Conservation (phyloP, 768 basidiomycete genomes). For the Dictyophora rubrovolvata region DNA sequence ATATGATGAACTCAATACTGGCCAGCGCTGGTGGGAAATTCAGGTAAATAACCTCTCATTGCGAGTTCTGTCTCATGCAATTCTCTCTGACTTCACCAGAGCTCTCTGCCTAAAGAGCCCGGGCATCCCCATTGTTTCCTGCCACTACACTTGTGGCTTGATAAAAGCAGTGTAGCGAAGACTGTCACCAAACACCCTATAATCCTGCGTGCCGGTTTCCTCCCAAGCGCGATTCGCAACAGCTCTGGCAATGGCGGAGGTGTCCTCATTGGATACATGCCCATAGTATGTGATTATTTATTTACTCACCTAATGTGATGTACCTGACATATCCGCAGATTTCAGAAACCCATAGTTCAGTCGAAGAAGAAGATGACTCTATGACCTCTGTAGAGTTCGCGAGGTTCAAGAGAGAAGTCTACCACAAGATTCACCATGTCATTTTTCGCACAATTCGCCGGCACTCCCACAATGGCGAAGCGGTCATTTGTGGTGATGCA, state of each 20-base stretch:
- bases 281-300: slow-evolving; percentile 14
- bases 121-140: slow-evolving; percentile 18
- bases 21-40: slow-evolving; percentile 18
- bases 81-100: too few relatives aligned
- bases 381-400: slow-evolving; percentile 18
- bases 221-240: too few relatives aligned
- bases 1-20: slow-evolving; percentile 22
- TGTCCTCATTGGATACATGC: slow-evolving; percentile 21
- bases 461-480: slow-evolving; percentile 16
- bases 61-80: too few relatives aligned
- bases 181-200: too few relatives aligned
- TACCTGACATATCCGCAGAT: slow-evolving; percentile 12
- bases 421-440: slow-evolving; percentile 18
- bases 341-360: slow-evolving; percentile 13
- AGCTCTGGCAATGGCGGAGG: slow-evolving; percentile 26
- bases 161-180: too few relatives aligned
- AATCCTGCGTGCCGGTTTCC: too few relatives aligned
- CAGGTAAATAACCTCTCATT: too few relatives aligned
- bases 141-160: too few relatives aligned
- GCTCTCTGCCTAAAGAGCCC: slow-evolving; percentile 10
- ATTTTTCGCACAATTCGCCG: slow-evolving; percentile 18
- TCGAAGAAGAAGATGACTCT: too few relatives aligned
- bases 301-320: background rate
- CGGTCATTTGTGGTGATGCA: slow-evolving; percentile 18
- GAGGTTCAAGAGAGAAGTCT: slow-evolving; percentile 20